These are phyloP conservation scores for Jaapia argillacea DNA, from an alignment of 768 basidiomycete genomes.

Conservation along the genomic window DNA sequence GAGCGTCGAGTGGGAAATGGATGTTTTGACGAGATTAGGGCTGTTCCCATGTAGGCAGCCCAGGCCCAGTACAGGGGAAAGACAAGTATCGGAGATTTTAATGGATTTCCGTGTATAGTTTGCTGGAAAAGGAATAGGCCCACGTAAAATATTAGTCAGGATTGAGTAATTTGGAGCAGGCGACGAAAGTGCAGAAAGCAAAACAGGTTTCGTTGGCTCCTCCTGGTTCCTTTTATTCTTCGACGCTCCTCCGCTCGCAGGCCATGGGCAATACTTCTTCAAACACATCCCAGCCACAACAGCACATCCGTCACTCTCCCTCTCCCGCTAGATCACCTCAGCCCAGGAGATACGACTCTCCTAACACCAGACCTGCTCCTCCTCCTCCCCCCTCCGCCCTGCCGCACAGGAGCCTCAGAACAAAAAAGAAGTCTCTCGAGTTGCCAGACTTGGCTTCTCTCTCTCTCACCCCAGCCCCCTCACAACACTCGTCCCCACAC, in stretches of 20 bases:
- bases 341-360: neutral
- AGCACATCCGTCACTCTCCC: neutral
- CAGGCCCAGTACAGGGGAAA: too few relatives aligned
- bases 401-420: slow-evolving; percentile 52
- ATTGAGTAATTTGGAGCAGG: too few relatives aligned
- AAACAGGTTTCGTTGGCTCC: too few relatives aligned
- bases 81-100: too few relatives aligned
- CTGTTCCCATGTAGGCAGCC: too few relatives aligned
- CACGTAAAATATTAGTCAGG: too few relatives aligned
- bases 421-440: slow-evolving; percentile 67
- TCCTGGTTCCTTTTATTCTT: too few relatives aligned
- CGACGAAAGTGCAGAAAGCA: too few relatives aligned
- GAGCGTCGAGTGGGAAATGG: too few relatives aligned
- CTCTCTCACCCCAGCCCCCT: slow-evolving; percentile 32
- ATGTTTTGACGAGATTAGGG: too few relatives aligned
- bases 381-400: slow-evolving; percentile 28
- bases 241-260: neutral
- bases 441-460: slow-evolving; percentile 61
- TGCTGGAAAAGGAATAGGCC: too few relatives aligned
- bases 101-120: too few relatives aligned
- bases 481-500: slow-evolving; percentile 24
- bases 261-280: slow-evolving; percentile 9
- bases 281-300: neutral
- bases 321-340: neutral
- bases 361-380: slow-evolving; percentile 19